Base-by-base conservation (phyloP, 805 yeast species). In the Metschnikowia proteae region DNA sequence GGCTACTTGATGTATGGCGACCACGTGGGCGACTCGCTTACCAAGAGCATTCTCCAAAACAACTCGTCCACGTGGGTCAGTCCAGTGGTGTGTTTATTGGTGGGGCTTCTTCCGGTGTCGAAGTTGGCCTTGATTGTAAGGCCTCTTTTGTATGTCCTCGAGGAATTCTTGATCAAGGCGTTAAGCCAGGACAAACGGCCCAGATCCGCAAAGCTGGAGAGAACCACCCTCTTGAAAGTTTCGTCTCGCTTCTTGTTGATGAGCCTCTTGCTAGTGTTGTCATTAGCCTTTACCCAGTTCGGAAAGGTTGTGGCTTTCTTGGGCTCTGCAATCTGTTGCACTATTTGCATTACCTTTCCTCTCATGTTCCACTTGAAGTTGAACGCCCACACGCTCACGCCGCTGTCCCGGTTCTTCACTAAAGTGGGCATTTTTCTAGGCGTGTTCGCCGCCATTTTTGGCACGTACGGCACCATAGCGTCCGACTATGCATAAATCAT, bases 1-100 rank as follows among this genome's bases (percentile, higher is more conserved):
- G 94, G 94, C 1, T 81, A 80, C 58, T 68, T 88, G 38, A 90
- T 90, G 96, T 89, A 84, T 71, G 96, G 97, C 33, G 66, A 67
- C 6, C 62, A 63, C 5, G 82, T 87, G 28, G 63, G 78, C 41
- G 92, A 88, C 60, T 90, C 88, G 51, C 76, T 91, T 49, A 87
- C 96, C 2, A 86, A 86, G 60, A 86, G 86, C 49, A 73, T 90
- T 38, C 73, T 90, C 65, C 60, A 73, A 9, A 84, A 86, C 3
- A 58, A 69, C 4, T 87, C 88, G 0, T 89, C 86, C 60, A 95
- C 96, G 1, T 78, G 80, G 64, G 74, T 86, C 31, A 63, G 62
- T 32, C 60, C 64, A 1, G 40, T 59, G 26, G 58, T 70, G 17
- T 60, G 70, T 47, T 46, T 63, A 2, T 55, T 71, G n/a, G 62